These are phyloP conservation scores for Marasmius oreades DNA, from an alignment of 1,284 basidiomycete species.

Conservation along the genomic window DNA sequence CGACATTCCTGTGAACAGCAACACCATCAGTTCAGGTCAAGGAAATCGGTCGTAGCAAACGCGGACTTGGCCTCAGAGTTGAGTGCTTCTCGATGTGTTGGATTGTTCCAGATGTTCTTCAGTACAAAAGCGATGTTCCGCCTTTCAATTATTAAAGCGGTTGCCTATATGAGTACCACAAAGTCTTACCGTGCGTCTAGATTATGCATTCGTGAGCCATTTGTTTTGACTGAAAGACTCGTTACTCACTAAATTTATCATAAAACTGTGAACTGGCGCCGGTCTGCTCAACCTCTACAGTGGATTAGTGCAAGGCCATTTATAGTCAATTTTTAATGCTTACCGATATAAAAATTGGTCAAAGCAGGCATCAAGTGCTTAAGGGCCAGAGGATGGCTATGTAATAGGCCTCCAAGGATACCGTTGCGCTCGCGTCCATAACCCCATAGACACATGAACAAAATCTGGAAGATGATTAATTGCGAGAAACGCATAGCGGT, in stretches of 20 bases:
- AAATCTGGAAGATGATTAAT: slow-evolving; percentile 49
- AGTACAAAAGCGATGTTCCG: slow-evolving; percentile 85
- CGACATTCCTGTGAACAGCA: slow-evolving; percentile 62
- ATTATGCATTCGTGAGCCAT: slow-evolving; percentile 9
- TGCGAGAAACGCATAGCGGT: not conserved
- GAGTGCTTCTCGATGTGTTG: slow-evolving; percentile 80
- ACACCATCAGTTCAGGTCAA: slow-evolving; percentile 8
- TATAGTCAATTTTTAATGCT: slow-evolving; percentile 19
- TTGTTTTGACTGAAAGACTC: slow-evolving; percentile 10
- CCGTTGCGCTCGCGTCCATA: slow-evolving; percentile 77
- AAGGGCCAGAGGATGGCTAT: slow-evolving; percentile 82
- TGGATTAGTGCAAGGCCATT: slow-evolving; percentile 3
- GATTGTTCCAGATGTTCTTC: slow-evolving; percentile 88
- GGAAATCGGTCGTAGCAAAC: not conserved
- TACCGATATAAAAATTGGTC: slow-evolving; percentile 95
- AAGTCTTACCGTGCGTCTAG: slow-evolving; percentile 54
- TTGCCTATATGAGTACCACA: slow-evolving; percentile 5
- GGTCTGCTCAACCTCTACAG: slow-evolving; percentile 92
- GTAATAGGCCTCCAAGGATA: slow-evolving; percentile 79
- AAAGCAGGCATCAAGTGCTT: slow-evolving; percentile 89
- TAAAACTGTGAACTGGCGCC: slow-evolving; percentile 98
- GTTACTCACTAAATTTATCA: slow-evolving; percentile 87
- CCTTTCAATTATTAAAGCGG: slow-evolving; percentile 35
- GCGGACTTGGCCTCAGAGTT: slow-evolving; percentile 73
- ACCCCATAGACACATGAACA: slow-evolving; percentile 81